A percentile compares a stretch with the other conserved stretches of the same genome.
Evolutionary conservation across 139 green algal species (phyloP).

Genomic region (Chlamydomonas eustigma): DNA sequence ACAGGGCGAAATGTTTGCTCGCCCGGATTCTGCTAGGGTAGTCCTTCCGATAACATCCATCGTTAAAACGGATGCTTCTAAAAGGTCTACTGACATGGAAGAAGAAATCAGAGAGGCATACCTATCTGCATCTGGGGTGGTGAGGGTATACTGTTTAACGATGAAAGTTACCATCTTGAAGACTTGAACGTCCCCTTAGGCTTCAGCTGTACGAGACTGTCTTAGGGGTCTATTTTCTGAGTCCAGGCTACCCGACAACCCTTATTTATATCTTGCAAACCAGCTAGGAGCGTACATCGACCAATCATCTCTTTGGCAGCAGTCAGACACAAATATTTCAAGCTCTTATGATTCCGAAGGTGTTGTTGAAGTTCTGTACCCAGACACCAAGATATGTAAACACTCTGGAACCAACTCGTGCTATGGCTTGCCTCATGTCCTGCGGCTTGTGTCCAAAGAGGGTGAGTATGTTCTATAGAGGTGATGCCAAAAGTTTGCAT

Average conservation of each 20-base stretch:
- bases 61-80: not conserved
- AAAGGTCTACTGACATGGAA: not conserved
- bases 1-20: not conserved
- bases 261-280: slow-evolving; percentile 48
- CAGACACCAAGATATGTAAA: slow-evolving; percentile 37
- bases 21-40: not conserved
- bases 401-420: not conserved
- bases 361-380: slow-evolving; percentile 37
- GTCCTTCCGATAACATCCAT: not conserved
- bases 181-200: too few species aligned
- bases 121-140: slow-evolving; percentile 22
- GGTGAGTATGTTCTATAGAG: slow-evolving; percentile 29
- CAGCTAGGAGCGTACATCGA: slow-evolving; percentile 36
- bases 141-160: slow-evolving; percentile 1
- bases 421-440: slow-evolving; percentile 49
- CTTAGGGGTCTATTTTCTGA: slow-evolving; percentile 44
- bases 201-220: slow-evolving; percentile 24
- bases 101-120: slow-evolving; percentile 28
- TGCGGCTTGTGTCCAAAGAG: slow-evolving; percentile 39
- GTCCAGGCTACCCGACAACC: slow-evolving; percentile 47
- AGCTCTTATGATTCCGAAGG: slow-evolving; percentile 27
- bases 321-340: slow-evolving; percentile 12
- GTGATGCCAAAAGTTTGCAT: too few species aligned
- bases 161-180: too few species aligned
- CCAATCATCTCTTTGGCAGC: slow-evolving; percentile 27